These are phyloP conservation scores for Polygonum aviculare DNA, from an alignment of 148 eudicot genomes.

Conservation along the genomic window DNA sequence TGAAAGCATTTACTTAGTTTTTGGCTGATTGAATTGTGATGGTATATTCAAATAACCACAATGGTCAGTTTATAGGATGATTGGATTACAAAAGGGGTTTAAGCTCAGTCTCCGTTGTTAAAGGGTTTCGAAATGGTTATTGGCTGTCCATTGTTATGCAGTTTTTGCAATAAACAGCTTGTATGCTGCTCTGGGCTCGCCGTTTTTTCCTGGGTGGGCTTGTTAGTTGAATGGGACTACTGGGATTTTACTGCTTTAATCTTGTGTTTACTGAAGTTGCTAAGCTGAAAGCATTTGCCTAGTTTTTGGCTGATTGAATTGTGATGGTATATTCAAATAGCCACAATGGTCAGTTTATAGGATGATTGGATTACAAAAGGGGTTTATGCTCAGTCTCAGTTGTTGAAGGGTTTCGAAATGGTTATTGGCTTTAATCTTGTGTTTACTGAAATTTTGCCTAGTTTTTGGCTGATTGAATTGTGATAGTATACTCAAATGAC, in stretches of 20 bases:
- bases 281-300: too few species aligned
- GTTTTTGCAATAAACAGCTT: conserved; percentile 76
- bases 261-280: background rate
- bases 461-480: background rate
- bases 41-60: background rate
- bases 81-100: background rate
- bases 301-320: background rate
- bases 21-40: conserved; percentile 2
- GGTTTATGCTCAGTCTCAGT: background rate
- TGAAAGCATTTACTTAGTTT: background rate
- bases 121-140: background rate
- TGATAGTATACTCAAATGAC: background rate
- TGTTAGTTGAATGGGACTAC: background rate
- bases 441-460: background rate
- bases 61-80: background rate
- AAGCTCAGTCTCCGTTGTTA: background rate
- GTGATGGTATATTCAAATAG: background rate
- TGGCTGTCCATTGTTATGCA: conserved; percentile 15
- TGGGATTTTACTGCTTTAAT: background rate
- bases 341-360: background rate
- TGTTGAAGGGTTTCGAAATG: background rate
- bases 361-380: background rate
- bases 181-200: conserved; percentile 68
- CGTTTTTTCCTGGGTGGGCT: conserved; percentile 64
- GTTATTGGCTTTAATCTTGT: background rate